Conservation (phyloP, 2,329 filamentous ascomycete species). For the Sporothrix humicola region DNA sequence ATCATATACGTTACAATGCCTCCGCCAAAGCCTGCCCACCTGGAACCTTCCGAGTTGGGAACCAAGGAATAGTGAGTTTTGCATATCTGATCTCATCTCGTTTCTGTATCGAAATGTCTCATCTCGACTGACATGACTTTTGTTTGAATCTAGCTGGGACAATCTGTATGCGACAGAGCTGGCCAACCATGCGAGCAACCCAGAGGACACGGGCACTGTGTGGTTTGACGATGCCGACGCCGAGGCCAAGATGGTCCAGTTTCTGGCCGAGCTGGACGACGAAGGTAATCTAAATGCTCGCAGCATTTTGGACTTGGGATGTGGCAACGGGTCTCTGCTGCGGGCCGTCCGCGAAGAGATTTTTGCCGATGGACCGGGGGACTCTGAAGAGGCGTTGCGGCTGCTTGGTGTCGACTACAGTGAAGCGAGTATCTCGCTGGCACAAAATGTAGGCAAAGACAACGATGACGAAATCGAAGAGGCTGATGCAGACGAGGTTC, state of each 20-base stretch:
- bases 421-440: constrained; percentile 73
- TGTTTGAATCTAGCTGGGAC: constrained; percentile 67
- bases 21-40: constrained; percentile 61
- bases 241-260: constrained; percentile 76
- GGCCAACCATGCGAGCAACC: constrained; percentile 71
- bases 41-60: constrained; percentile 79
- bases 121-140: not conserved
- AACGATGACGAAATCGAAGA: constrained; percentile 26
- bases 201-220: constrained; percentile 81
- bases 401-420: constrained; percentile 93
- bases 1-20: constrained; percentile 22
- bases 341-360: constrained; percentile 70
- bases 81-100: not conserved
- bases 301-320: constrained; percentile 82
- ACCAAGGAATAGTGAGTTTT: constrained; percentile 84
- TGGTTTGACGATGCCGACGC: constrained; percentile 97
- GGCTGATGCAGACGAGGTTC: not conserved
- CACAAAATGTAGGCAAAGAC: constrained; percentile 49
- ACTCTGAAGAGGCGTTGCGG: constrained; percentile 58
- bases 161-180: constrained; percentile 73
- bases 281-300: constrained; percentile 48
- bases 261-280: constrained; percentile 55
- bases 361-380: constrained; percentile 61
- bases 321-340: constrained; percentile 91
- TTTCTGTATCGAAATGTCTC: not conserved